Evolutionary conservation across 2,329 filamentous ascomycete species (phyloP), one percentile per base, ranked within the genome.

Genomic region (Cryphonectria parasitica): DNA sequence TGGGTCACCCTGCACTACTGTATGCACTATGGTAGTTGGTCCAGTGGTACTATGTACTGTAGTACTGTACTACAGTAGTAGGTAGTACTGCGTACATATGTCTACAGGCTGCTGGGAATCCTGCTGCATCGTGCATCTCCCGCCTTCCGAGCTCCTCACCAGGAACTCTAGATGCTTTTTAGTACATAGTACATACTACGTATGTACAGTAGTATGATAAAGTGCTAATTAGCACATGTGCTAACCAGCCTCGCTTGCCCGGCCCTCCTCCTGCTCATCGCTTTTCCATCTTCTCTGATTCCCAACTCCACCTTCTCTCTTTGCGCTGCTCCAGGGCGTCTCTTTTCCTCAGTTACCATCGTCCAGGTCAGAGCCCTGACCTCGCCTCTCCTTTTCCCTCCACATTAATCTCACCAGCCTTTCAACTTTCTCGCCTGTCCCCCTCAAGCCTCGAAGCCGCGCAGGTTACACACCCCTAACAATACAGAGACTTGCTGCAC

Each of bases 331-430:
- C 28, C 54, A 31, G 15, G 28, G 54, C 54, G 25, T 31, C 54
- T 31, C 15, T 58, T 28, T 11, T 31, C 31, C 15, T 19, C 28
- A 31, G 13, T 31, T 31, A 10, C 54, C 15, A 31, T 31, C n/a
- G 52, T 25, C n/a, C 52, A 56, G 52, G 54, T 58, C 54, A 56
- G n/a, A 28, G 15, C 25, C 54, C 17, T 58, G 28, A 31, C 54
- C 25, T 58, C 25, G 54, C 54, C 54, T 58, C 54, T 31, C 54
- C 54, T 58, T 58, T 56, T 58, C 54, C 25, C 54, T 31, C 54
- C 28, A 19, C 25, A 8, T 17, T 31, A 31, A 31, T 31, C 54
- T 58, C 54, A 19, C 34, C 54, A 34, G 13, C 54, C 54, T 31
- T 58, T 34, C 54, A 8, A 17, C 54, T 34, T 58, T 31, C 15